Conservation (phyloP, 257 asterid genomes). For the Scutellaria galericulata region DNA sequence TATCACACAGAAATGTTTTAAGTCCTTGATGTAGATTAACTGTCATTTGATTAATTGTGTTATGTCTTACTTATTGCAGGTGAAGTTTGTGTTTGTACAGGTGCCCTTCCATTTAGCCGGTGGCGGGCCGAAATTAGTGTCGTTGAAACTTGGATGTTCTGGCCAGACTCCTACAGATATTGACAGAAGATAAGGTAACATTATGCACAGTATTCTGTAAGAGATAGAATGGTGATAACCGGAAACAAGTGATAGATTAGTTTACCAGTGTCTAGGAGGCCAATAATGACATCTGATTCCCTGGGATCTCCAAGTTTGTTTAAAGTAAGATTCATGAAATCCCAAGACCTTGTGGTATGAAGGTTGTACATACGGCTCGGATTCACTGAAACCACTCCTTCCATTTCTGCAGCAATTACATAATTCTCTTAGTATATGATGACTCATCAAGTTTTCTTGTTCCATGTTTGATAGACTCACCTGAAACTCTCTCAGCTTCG, state of each 20-base stretch:
- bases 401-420: constrained; percentile 39
- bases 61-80: constrained; percentile 62
- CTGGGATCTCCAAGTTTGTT: constrained; percentile 35
- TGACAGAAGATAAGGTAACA: background rate
- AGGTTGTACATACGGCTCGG: constrained; percentile 43
- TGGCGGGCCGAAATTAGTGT: constrained; percentile 50
- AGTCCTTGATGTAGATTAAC: background rate
- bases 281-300: constrained; percentile 51
- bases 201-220: background rate
- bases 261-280: constrained; percentile 53
- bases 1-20: background rate
- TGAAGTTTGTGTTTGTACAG: constrained; percentile 56
- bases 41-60: background rate
- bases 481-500: constrained; percentile 48
- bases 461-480: too few relatives aligned
- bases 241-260: background rate
- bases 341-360: constrained; percentile 65
- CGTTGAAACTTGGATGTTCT: constrained; percentile 67
- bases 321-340: constrained; percentile 45
- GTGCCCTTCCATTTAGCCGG: constrained; percentile 66
- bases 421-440: too few relatives aligned
- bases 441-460: too few relatives aligned
- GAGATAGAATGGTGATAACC: background rate
- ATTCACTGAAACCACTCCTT: constrained; percentile 54
- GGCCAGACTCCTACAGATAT: constrained; percentile 59